Evolutionary conservation across 1,139 yeast species (phyloP), one percentile per base, ranked within the genome.

Genomic region (Sugiyamaella japonica): DNA sequence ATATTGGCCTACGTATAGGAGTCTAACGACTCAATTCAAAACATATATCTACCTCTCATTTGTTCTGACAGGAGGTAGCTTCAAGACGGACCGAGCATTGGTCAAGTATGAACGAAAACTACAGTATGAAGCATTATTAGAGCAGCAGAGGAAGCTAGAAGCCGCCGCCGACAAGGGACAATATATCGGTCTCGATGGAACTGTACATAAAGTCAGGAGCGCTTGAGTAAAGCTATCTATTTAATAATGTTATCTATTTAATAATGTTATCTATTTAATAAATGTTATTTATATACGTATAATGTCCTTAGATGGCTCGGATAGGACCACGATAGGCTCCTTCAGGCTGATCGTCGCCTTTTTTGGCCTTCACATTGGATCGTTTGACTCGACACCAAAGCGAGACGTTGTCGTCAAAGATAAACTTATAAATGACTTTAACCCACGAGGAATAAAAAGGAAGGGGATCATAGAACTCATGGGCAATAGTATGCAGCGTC

Each of bases 311-410:
- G 32, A 8, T 32, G 25, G 36, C 36, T 8, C 23, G 5, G 29
- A 13, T 17, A 23, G n/a, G 36, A 10, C 36, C 17, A 13, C 43
- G 31, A 23, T 12, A 23, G 20, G 20, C 28, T 4, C 34, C 36
- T 42, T 48, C 40, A 13, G 51, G 51, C 39, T 48, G 51, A 31
- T 48, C 51, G 29, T 48, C 51, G 4, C 51, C 52, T 56, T 39
- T 41, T n/a, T 17, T 40, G 13, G 51, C 51, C 16, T 48, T 48
- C 23, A 48, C 31, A 51, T 64, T 62, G 42, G 58, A 59, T 15
- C 96, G 77, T 72, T 86, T 87, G 16, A 89, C 95, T 62, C 97
- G 79, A 69, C 86, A 85, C 84, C 87, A 90, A 68, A 90, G 76
- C 13, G 81, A 75, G 57, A 89, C 87, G 36, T 84, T 76, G 52